These are phyloP conservation scores for Albatrellus ellisii DNA, from an alignment of 768 basidiomycete genomes.

Conservation along the genomic window DNA sequence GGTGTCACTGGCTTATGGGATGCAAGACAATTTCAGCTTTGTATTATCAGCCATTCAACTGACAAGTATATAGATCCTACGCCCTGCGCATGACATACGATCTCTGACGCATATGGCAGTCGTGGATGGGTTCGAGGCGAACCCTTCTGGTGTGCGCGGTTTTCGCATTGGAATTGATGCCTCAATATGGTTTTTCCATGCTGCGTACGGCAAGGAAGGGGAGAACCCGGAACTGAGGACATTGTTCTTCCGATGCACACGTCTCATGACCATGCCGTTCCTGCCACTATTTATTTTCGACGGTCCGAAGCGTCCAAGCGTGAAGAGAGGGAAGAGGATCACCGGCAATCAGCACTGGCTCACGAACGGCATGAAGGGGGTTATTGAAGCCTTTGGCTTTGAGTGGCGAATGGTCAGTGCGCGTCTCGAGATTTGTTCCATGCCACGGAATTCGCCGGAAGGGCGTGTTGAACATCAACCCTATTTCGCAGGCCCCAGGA, in stretches of 20 bases:
- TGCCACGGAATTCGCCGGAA: slow-evolving; percentile 19
- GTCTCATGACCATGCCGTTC: slow-evolving; percentile 64
- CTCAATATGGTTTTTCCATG: slow-evolving; percentile 72
- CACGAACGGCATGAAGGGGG: slow-evolving; percentile 62
- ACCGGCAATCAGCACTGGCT: slow-evolving; percentile 50
- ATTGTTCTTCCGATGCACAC: slow-evolving; percentile 74
- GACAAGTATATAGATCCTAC: slow-evolving; percentile 38
- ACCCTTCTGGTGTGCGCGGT: slow-evolving; percentile 50
- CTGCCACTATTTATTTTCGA: slow-evolving; percentile 89
- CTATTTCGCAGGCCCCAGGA: slow-evolving; percentile 54
- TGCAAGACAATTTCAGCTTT: slow-evolving; percentile 1
- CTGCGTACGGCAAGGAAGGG: slow-evolving; percentile 59
- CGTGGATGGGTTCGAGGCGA: slow-evolving; percentile 59
- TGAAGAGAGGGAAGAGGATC: slow-evolving; percentile 70
- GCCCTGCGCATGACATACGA: slow-evolving; percentile 55
- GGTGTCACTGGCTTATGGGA: slow-evolving; percentile 14
- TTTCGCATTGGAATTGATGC: slow-evolving; percentile 83
- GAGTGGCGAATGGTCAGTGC: slow-evolving; percentile 52
- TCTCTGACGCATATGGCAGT: slow-evolving; percentile 71
- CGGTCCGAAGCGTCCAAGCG: slow-evolving; percentile 68
- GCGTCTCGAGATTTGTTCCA: slow-evolving; percentile 18
- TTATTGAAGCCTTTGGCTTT: slow-evolving; percentile 70
- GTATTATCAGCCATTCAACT: slow-evolving; percentile 12
- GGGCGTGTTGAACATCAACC: neutral
- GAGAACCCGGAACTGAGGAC: slow-evolving; percentile 83